Conservation (phyloP, 495 filamentous ascomycete genomes). For the Pseudoneurospora amorphoporcata region DNA sequence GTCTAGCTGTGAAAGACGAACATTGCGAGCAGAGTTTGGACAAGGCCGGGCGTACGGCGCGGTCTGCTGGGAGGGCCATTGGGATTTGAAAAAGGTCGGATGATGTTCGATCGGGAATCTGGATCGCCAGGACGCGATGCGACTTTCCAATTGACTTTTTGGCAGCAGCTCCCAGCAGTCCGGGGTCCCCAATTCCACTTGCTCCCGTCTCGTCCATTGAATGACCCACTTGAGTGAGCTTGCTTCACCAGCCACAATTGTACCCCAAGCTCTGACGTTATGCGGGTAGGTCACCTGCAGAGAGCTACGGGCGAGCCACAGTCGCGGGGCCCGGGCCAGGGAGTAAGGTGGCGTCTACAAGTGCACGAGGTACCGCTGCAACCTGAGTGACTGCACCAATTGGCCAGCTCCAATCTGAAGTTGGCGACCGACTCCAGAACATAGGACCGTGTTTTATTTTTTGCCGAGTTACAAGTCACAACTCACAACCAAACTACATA, state of each 20-base stretch:
- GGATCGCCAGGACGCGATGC: not conserved
- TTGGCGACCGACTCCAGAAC: not conserved
- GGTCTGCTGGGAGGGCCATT: slow-evolving; percentile 21
- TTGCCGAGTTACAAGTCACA: slow-evolving; percentile 1
- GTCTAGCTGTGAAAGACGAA: slow-evolving; percentile 11
- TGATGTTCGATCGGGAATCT: not conserved
- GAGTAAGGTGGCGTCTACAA: not conserved
- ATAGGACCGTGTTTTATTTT: not conserved
- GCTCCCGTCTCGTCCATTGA: not conserved
- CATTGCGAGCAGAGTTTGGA: slow-evolving; percentile 22
- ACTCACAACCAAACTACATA: not conserved
- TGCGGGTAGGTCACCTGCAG: not conserved
- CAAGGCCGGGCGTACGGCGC: slow-evolving; percentile 19
- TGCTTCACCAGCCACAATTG: slow-evolving; percentile 2
- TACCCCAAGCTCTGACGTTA: not conserved
- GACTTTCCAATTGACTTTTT: not conserved
- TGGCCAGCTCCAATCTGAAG: not conserved
- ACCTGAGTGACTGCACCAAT: not conserved
- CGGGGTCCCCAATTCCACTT: not conserved
- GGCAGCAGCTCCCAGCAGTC: not conserved
- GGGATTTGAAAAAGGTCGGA: not conserved
- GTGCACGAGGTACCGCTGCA: not conserved
- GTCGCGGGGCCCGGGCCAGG: not conserved
- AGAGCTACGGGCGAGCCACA: not conserved
- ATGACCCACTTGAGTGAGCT: not conserved